Evolutionary conservation across 805 yeast species (phyloP).

Genomic region (Scheffersomyces stipitis): DNA sequence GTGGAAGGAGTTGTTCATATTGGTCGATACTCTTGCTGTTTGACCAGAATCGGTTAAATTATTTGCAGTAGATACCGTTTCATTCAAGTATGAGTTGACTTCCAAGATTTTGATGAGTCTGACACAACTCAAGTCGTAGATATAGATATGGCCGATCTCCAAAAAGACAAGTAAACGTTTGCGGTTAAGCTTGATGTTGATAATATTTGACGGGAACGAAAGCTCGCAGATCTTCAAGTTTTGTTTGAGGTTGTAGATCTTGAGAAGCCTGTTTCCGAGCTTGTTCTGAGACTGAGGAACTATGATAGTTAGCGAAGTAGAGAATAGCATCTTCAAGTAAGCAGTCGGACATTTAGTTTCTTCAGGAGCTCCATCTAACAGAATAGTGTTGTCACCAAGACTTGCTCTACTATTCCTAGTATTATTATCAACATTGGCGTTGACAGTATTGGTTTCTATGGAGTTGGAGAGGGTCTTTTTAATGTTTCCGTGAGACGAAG

Average conservation of each 20-base stretch:
- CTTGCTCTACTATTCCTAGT: slow-evolving; percentile 5
- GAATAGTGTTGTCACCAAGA: neutral
- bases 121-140: slow-evolving; percentile 91
- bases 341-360: slow-evolving; percentile 25
- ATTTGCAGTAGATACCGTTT: neutral
- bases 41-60: neutral
- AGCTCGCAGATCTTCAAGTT: slow-evolving; percentile 73
- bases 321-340: slow-evolving; percentile 38
- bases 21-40: neutral
- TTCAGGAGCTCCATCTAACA: slow-evolving; percentile 1
- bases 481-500: slow-evolving; percentile 16
- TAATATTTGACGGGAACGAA: slow-evolving; percentile 75
- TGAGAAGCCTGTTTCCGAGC: slow-evolving; percentile 30
- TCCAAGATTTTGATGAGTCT: slow-evolving; percentile 55
- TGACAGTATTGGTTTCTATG: slow-evolving; percentile 2
- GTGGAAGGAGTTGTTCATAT: neutral
- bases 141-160: slow-evolving; percentile 71
- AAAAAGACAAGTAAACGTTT: slow-evolving; percentile 77
- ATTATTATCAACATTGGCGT: slow-evolving; percentile 2
- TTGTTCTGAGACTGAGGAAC: slow-evolving; percentile 28
- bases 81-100: slow-evolving; percentile 11
- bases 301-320: slow-evolving; percentile 41
- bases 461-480: slow-evolving; percentile 14
- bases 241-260: slow-evolving; percentile 42
- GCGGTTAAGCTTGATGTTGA: slow-evolving; percentile 75